Conservation (phyloP, 2,329 filamentous ascomycete genomes). For the Colletotrichum falcatum region DNA sequence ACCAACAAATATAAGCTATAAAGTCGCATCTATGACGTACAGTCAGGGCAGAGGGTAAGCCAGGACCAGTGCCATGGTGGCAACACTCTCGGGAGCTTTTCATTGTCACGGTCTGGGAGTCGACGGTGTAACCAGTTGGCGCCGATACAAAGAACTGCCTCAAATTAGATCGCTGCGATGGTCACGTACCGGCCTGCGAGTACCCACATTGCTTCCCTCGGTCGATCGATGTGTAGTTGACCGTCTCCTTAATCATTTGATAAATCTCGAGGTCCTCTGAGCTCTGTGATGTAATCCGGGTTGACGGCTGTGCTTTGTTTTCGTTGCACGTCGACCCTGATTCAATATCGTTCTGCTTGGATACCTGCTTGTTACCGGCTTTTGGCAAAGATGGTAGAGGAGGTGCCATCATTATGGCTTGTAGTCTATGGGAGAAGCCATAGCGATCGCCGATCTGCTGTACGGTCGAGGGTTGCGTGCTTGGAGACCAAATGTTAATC, state of each 20-base stretch:
- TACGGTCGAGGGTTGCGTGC: slow-evolving; percentile 67
- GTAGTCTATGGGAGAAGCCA: slow-evolving; percentile 75
- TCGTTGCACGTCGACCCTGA: slow-evolving; percentile 15
- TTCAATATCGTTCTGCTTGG: slow-evolving; percentile 17
- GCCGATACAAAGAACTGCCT: slow-evolving; percentile 74
- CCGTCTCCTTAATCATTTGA: slow-evolving; percentile 75
- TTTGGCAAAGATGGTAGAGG: slow-evolving; percentile 31
- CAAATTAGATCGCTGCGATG: slow-evolving; percentile 41
- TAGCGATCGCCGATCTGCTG: slow-evolving; percentile 69
- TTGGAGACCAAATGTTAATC: slow-evolving; percentile 82
- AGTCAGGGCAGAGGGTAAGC: slow-evolving; percentile 76
- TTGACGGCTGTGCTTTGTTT: slow-evolving; percentile 27
- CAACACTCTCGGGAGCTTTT: slow-evolving; percentile 45
- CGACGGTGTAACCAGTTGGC: slow-evolving; percentile 72
- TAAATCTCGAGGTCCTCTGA: slow-evolving; percentile 52
- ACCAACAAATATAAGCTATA: neutral
- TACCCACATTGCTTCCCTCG: slow-evolving; percentile 71
- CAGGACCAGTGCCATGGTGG: slow-evolving; percentile 72
- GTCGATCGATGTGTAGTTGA: slow-evolving; percentile 81
- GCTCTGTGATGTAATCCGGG: slow-evolving; percentile 29
- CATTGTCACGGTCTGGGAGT: slow-evolving; percentile 48
- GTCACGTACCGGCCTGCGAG: neutral
- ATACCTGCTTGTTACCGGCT: neutral
- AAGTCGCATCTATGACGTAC: slow-evolving; percentile 49
- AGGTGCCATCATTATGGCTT: slow-evolving; percentile 70